Evolutionary conservation across 129 eudicot genomes (phyloP).

Genomic region (sunflower (Helianthus annuus)): HanXRQr2.0-SUNRISE NC_035448.2:113503449-113503948

Average conservation of each 20-base stretch:
- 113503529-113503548: slow-evolving; percentile 1
- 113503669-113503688: not conserved
- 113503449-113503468: slow-evolving; percentile 15
- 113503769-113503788: too few relatives aligned
- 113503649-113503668: not conserved
- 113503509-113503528: not conserved
- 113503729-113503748: not conserved
- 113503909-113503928: too few relatives aligned
- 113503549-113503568: not conserved
- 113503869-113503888: too few relatives aligned
- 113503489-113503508: not conserved
- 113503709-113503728: not conserved
- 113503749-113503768: not conserved
- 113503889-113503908: too few relatives aligned
- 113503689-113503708: not conserved
- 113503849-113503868: too few relatives aligned
- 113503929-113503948: too few relatives aligned
- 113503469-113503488: not conserved
- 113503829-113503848: too few relatives aligned
- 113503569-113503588: not conserved
- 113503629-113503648: not conserved
- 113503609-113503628: slow-evolving; percentile 7
- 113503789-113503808: too few relatives aligned
- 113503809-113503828: too few relatives aligned
- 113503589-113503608: slow-evolving; percentile 7